These are phyloP conservation scores for Phoma herbarum DNA, from an alignment of 2,329 filamentous ascomycete species.

Conservation along the genomic window DNA sequence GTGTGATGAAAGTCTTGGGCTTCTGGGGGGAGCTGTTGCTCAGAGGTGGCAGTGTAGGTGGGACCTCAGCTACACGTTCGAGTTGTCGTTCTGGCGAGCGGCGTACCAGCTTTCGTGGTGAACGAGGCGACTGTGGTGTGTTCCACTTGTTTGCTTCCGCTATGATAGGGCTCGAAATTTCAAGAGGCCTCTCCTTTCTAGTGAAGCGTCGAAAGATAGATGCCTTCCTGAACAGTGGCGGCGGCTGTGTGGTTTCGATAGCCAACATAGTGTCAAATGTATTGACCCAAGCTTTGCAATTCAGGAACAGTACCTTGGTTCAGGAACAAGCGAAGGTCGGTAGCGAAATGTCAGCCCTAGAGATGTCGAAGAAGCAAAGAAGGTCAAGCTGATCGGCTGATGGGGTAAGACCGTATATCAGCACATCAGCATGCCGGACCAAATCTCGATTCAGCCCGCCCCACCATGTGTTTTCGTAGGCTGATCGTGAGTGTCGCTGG, in stretches of 20 bases:
- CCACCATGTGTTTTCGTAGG: slow-evolving; percentile 10
- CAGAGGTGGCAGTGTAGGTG: slow-evolving; percentile 2
- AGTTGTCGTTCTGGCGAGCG: slow-evolving; percentile 9
- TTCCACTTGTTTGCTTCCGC: slow-evolving; percentile 4
- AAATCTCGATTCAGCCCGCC: slow-evolving; percentile 14
- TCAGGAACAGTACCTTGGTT: slow-evolving; percentile 6
- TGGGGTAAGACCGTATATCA: slow-evolving; percentile 17
- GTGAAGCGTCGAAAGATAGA: slow-evolving; percentile 36
- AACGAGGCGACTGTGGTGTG: slow-evolving; percentile 6
- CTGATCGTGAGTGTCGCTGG: slow-evolving; percentile 5
- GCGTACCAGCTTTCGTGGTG: slow-evolving; percentile 19
- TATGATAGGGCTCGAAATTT: slow-evolving; percentile 17
- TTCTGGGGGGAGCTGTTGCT: neutral
- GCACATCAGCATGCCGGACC: slow-evolving; percentile 5
- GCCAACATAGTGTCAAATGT: slow-evolving; percentile 23
- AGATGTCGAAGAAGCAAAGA: slow-evolving; percentile 1
- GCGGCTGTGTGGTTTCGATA: slow-evolving; percentile 19
- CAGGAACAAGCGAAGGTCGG: slow-evolving; percentile 10
- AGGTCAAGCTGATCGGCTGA: slow-evolving; percentile 5
- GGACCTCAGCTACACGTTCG: neutral
- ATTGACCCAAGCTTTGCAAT: neutral
- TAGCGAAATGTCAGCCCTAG: slow-evolving; percentile 11
- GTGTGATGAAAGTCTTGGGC: neutral
- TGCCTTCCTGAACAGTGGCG: slow-evolving; percentile 24
- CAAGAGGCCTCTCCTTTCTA: slow-evolving; percentile 14